Conservation (phyloP, 2,329 filamentous ascomycete genomes). For the Byssoonygena ceratinophila region DNA sequence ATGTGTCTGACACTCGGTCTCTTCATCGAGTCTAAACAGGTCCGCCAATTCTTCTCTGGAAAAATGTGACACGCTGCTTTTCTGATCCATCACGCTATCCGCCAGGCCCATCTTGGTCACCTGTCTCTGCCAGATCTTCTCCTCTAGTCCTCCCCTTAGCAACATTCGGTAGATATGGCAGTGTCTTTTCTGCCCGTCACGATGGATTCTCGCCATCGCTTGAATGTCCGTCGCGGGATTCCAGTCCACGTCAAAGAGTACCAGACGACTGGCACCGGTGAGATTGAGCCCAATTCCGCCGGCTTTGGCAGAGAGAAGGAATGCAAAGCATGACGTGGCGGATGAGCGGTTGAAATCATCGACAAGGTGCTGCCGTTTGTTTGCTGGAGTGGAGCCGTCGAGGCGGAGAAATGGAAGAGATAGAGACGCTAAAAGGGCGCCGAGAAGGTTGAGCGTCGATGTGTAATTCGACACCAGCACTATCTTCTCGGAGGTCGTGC, state of each 20-base stretch:
- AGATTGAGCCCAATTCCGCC: conserved; percentile 61
- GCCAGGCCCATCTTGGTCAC: conserved; percentile 60
- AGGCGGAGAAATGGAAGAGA: conserved; percentile 55
- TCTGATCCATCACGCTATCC: conserved; percentile 60
- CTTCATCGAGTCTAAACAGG: conserved; percentile 55
- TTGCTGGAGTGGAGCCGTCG: conserved; percentile 54
- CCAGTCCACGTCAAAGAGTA: conserved; percentile 67
- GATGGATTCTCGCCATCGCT: conserved; percentile 64
- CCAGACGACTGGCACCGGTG: conserved; percentile 57
- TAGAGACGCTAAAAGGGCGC: conserved; percentile 49
- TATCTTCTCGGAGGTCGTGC: conserved; percentile 56
- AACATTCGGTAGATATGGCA: conserved; percentile 61
- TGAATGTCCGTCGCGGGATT: conserved; percentile 64
- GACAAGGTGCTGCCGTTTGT: conserved; percentile 56
- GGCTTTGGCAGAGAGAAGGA: conserved; percentile 61
- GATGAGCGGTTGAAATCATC: conserved; percentile 57
- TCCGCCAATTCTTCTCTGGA: conserved; percentile 56
- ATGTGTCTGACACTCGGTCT: conserved; percentile 55
- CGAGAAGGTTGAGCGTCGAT: conserved; percentile 57
- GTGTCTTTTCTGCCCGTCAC: conserved; percentile 57
- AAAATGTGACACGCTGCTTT: conserved; percentile 50
- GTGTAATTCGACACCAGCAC: conserved; percentile 70
- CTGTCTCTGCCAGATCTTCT: conserved; percentile 66
- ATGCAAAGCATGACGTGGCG: conserved; percentile 51
- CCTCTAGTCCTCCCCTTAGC: conserved; percentile 58